phyloP scores from a whole-genome alignment of 2,329 filamentous ascomycete genomes.

The Aspergillus pseudoterreus region DNA sequence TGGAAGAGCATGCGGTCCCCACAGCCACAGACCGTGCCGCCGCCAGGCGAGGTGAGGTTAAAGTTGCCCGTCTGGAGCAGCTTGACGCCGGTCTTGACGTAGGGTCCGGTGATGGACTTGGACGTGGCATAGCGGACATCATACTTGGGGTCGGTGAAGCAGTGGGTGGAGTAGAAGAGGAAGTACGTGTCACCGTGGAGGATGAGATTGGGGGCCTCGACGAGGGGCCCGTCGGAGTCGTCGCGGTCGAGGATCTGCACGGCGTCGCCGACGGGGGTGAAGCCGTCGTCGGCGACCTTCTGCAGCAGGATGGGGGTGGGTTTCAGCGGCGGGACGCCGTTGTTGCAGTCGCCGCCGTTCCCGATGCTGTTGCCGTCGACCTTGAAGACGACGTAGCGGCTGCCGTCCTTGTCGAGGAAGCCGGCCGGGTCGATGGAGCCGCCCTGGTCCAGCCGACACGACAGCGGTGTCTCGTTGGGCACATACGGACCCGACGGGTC shows the following conservation, averaged over 20 bases:
- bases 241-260: slow-evolving; percentile 60
- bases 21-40: slow-evolving; percentile 28
- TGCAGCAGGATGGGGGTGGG: slow-evolving; percentile 41
- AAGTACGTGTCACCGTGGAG: slow-evolving; percentile 48
- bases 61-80: slow-evolving; percentile 33
- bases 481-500: slow-evolving; percentile 50
- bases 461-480: slow-evolving; percentile 47
- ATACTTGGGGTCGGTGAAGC: slow-evolving; percentile 53
- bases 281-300: slow-evolving; percentile 43
- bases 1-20: slow-evolving; percentile 33
- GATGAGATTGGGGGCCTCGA: slow-evolving; percentile 59
- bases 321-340: slow-evolving; percentile 38
- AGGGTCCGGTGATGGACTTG: slow-evolving; percentile 33
- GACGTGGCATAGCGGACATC: slow-evolving; percentile 59
- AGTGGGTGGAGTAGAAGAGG: slow-evolving; percentile 61
- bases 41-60: slow-evolving; percentile 29
- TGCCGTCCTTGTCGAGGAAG: slow-evolving; percentile 54
- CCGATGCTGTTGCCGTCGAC: slow-evolving; percentile 60
- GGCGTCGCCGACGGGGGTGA: slow-evolving; percentile 51
- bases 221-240: slow-evolving; percentile 58
- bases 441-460: slow-evolving; percentile 52
- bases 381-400: slow-evolving; percentile 62
- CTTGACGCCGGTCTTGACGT: slow-evolving; percentile 31
- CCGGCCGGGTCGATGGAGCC: slow-evolving; percentile 63
- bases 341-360: slow-evolving; percentile 45